Conservation (phyloP, 768 basidiomycete genomes). For the Tricholoma matsutake region DNA sequence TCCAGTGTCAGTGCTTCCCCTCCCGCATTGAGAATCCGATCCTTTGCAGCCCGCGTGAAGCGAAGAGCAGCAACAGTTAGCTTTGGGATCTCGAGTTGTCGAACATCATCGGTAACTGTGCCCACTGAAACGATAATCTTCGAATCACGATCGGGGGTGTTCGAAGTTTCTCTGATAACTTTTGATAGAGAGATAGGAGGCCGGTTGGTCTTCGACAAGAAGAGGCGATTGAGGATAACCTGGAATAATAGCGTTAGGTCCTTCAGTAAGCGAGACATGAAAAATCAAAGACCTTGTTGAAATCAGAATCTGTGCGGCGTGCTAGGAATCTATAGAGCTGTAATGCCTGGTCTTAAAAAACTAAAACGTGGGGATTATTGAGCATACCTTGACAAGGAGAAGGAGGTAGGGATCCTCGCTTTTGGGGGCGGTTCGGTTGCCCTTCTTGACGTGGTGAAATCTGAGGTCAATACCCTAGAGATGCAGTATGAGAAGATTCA, state of each 20-base stretch:
- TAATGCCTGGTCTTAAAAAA: not conserved
- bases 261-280: not conserved
- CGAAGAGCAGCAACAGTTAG: slow-evolving; percentile 91
- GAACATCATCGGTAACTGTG: slow-evolving; percentile 94
- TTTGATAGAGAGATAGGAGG: slow-evolving; percentile 94
- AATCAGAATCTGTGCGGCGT: slow-evolving; percentile 89
- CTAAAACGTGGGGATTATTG: not conserved
- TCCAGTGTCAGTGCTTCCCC: slow-evolving; percentile 95
- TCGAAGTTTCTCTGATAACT: slow-evolving; percentile 79
- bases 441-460: slow-evolving; percentile 99
- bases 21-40: slow-evolving; percentile 92
- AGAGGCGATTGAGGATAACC: slow-evolving; percentile 94
- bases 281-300: slow-evolving; percentile 75
- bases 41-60: slow-evolving; percentile 90
- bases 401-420: slow-evolving; percentile 99
- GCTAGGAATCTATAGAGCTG: slow-evolving; percentile 99
- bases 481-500: slow-evolving; percentile 7
- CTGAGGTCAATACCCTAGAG: slow-evolving; percentile 91
- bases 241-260: slow-evolving; percentile 31
- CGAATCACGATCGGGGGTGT: slow-evolving; percentile 59
- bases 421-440: slow-evolving; percentile 89
- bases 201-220: slow-evolving; percentile 96
- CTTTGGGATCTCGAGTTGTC: slow-evolving; percentile 83
- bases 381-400: slow-evolving; percentile 89
- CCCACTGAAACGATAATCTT: slow-evolving; percentile 90